These are phyloP conservation scores for Verticillium albo-atrum DNA, from an alignment of 2,329 filamentous ascomycete species.

Conservation along the genomic window DNA sequence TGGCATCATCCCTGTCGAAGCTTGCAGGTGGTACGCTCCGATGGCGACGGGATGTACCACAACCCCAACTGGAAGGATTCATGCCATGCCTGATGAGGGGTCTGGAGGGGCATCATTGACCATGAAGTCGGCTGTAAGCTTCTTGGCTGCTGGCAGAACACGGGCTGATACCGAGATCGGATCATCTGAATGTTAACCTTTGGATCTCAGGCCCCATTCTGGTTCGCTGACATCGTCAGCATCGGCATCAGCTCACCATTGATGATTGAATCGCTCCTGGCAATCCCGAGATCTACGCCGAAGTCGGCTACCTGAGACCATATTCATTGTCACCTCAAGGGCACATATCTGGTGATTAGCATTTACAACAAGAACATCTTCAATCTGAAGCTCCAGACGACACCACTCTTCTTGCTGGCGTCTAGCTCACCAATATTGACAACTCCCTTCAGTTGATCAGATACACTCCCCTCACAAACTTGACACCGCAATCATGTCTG, in stretches of 20 bases:
- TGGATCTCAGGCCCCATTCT: too few species aligned
- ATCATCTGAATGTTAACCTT: neutral
- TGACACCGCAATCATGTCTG: neutral
- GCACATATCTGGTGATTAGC: too few species aligned
- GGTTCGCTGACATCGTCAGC: neutral
- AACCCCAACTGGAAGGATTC: neutral
- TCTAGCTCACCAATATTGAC: too few species aligned
- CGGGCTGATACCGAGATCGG: neutral
- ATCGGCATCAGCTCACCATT: neutral
- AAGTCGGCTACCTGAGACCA: too few species aligned
- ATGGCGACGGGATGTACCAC: neutral
- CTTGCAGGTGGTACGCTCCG: neutral
- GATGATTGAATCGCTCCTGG: neutral
- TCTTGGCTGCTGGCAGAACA: neutral
- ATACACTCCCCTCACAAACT: neutral
- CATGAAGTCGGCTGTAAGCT: neutral
- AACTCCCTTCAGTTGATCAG: too few species aligned
- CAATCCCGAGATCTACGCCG: neutral
- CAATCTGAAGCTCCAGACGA: too few species aligned
- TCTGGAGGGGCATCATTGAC: neutral
- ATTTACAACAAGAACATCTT: too few species aligned
- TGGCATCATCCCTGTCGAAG: neutral
- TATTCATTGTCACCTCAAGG: too few species aligned
- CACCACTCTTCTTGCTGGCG: too few species aligned
- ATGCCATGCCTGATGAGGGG: neutral